Percentiles rank a stretch among this genome's conserved stretches.
Conservation (phyloP, 208 protist genomes). For the Leishmania major region DNA sequence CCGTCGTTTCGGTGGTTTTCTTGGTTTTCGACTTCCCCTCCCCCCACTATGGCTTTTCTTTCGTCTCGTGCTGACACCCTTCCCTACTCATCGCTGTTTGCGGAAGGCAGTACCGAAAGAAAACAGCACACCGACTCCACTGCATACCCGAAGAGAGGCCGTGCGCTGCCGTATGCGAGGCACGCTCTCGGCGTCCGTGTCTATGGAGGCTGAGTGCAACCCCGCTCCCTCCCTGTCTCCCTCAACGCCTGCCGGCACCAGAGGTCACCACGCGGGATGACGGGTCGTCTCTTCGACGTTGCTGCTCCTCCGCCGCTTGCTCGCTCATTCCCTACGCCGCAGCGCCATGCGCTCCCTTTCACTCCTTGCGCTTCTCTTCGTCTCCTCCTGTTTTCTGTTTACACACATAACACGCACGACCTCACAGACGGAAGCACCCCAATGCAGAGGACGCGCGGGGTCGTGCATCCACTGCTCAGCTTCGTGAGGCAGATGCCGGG, state of each 20-base stretch:
- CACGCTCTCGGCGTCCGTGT: not conserved
- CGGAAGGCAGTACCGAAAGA: not conserved
- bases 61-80: not conserved
- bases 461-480: not conserved
- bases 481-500: not conserved
- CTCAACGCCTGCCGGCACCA: not conserved
- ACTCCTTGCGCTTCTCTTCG: not conserved
- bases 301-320: not conserved
- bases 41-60: not conserved
- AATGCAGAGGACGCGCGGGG: not conserved
- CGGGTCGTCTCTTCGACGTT: too few species aligned
- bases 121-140: not conserved
- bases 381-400: not conserved
- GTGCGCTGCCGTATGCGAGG: not conserved
- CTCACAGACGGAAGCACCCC: not conserved
- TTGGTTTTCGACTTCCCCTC: not conserved
- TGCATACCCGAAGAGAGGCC: not conserved
- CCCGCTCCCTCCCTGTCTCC: not conserved
- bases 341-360: not conserved
- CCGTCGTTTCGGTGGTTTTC: not conserved
- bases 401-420: not conserved
- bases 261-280: not conserved
- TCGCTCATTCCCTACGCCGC: not conserved
- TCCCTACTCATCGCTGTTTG: not conserved
- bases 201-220: not conserved